Evolutionary conservation across 2,329 filamentous ascomycete species (phyloP).

Genomic region (Truncatella angustata): DNA sequence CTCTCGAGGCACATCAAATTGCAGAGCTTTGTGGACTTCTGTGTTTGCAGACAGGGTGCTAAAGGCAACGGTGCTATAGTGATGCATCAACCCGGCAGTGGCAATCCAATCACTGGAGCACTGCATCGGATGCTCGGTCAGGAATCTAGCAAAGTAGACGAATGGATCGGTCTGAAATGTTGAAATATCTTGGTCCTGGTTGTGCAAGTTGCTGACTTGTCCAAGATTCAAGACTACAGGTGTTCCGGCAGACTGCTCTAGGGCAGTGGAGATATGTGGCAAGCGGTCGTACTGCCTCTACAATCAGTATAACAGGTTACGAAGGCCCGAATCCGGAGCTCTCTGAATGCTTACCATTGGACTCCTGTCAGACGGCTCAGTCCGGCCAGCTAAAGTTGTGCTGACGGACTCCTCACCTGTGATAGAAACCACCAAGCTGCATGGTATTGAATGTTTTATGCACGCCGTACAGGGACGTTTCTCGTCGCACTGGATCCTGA

Average conservation of each 20-base stretch:
- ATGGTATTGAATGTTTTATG: neutral
- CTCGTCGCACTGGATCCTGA: constrained; percentile 8
- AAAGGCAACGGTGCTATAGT: neutral
- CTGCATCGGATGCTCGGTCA: neutral
- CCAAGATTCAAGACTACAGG: too few relatives aligned
- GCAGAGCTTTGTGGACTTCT: neutral
- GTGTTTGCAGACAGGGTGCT: neutral
- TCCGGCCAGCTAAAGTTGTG: neutral
- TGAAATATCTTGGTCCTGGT: too few relatives aligned
- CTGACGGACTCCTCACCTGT: neutral
- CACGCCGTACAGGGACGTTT: neutral
- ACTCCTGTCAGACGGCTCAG: too few relatives aligned
- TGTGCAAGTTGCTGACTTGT: too few relatives aligned
- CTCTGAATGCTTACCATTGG: too few relatives aligned
- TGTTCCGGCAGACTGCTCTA: too few relatives aligned
- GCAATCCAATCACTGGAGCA: neutral
- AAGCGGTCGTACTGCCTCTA: too few relatives aligned
- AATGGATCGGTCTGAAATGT: neutral
- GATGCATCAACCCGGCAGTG: neutral
- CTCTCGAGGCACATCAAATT: neutral
- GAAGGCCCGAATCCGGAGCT: too few relatives aligned
- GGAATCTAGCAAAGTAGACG: neutral
- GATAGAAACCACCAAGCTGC: neutral
- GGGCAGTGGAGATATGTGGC: too few relatives aligned
- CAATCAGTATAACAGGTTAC: too few relatives aligned